phyloP scores from a whole-genome alignment of 257 asterid species.

The Nicotiana undulata region DNA sequence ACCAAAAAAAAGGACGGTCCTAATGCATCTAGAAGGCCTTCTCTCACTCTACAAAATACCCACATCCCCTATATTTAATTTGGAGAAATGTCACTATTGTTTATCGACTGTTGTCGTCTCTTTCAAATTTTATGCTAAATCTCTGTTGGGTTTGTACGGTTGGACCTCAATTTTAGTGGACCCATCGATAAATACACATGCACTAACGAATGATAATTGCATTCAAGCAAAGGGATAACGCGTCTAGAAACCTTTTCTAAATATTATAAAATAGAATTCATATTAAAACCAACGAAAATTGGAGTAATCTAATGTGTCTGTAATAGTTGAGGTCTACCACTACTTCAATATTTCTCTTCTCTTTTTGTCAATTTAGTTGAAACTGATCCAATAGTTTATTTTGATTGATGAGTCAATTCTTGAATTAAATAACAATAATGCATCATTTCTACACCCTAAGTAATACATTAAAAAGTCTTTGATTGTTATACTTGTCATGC shows the following conservation, averaged over 20 bases:
- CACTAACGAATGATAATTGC: too few relatives aligned
- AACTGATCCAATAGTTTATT: neutral
- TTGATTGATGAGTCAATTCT: neutral
- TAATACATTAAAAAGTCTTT: neutral
- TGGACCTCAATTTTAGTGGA: neutral
- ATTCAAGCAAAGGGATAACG: neutral
- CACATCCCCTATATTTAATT: conserved; percentile 4
- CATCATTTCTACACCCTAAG: neutral
- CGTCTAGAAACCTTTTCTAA: neutral
- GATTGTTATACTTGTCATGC: neutral
- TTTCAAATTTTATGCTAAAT: neutral
- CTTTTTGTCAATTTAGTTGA: neutral
- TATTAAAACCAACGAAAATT: neutral
- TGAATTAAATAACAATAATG: neutral
- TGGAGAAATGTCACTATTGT: conserved; percentile 18
- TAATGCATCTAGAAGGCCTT: conserved; percentile 33
- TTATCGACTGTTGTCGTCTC: neutral
- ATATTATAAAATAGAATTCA: neutral
- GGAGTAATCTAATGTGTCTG: neutral
- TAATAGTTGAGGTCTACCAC: conserved; percentile 10
- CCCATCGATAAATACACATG: neutral
- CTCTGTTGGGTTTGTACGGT: neutral
- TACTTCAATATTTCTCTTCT: neutral
- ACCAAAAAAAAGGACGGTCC: too few relatives aligned
- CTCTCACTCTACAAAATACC: neutral